These are phyloP conservation scores for Pseudocercospora fijiensis DNA, from an alignment of 2,329 filamentous ascomycete genomes.

Conservation along the genomic window DNA sequence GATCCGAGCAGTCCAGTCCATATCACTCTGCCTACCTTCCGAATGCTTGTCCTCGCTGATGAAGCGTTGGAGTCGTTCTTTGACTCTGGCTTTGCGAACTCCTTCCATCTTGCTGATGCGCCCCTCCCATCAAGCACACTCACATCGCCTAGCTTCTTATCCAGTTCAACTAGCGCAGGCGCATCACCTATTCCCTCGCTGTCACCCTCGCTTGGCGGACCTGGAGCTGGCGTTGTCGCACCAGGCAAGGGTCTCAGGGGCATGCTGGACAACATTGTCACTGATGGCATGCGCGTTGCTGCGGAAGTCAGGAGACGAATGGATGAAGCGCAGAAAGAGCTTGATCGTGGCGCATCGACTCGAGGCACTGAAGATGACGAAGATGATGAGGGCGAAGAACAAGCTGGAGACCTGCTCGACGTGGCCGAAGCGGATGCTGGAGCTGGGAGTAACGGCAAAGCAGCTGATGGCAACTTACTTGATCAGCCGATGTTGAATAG, in stretches of 20 bases:
- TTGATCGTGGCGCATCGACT: slow-evolving; percentile 77
- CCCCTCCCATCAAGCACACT: slow-evolving; percentile 50
- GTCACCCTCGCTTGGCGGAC: slow-evolving; percentile 33
- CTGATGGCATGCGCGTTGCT: slow-evolving; percentile 93
- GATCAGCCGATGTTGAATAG: slow-evolving; percentile 22
- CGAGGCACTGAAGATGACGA: slow-evolving; percentile 50
- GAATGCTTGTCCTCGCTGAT: slow-evolving; percentile 96
- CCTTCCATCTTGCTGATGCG: slow-evolving; percentile 79
- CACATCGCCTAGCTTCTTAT: slow-evolving; percentile 67
- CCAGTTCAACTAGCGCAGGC: slow-evolving; percentile 53
- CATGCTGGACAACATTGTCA: slow-evolving; percentile 95
- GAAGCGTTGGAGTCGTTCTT: slow-evolving; percentile 97
- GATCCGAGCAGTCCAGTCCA: slow-evolving; percentile 91
- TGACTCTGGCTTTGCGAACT: slow-evolving; percentile 89
- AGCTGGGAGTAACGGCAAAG: slow-evolving; percentile 30
- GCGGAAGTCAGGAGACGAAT: slow-evolving; percentile 87
- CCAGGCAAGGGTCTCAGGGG: slow-evolving; percentile 77
- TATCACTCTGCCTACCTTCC: slow-evolving; percentile 95
- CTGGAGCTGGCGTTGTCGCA: slow-evolving; percentile 56
- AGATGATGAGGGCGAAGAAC: slow-evolving; percentile 66
- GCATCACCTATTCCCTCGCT: slow-evolving; percentile 25
- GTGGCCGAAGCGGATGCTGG: slow-evolving; percentile 51
- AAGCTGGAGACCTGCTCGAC: slow-evolving; percentile 55
- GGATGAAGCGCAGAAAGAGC: slow-evolving; percentile 90
- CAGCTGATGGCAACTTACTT: slow-evolving; percentile 19